phyloP scores from a whole-genome alignment of 352 stramenopile species.

The Globisporangium acanthophoron region DNA sequence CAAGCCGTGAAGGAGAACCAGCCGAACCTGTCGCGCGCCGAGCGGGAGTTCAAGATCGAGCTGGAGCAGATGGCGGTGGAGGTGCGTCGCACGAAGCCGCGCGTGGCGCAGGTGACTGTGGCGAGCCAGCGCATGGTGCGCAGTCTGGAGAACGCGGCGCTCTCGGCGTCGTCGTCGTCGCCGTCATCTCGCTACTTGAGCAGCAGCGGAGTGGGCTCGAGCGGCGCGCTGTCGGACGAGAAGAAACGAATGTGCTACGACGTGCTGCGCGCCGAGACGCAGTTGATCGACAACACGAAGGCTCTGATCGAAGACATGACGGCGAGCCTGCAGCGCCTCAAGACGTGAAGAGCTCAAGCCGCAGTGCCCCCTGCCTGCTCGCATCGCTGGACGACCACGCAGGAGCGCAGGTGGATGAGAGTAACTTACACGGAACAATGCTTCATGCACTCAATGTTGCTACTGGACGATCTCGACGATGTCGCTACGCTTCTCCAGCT shows the following conservation, averaged over 20 bases:
- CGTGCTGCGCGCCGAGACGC: constrained; percentile 70
- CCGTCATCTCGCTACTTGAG: constrained; percentile 14
- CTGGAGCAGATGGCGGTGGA: constrained; percentile 58
- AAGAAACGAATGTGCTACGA: constrained; percentile 84
- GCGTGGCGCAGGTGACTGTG: constrained; percentile 65
- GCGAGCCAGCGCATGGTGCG: constrained; percentile 54
- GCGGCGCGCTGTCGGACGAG: constrained; percentile 40
- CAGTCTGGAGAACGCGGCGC: constrained; percentile 32
- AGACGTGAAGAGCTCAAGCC: constrained; percentile 11
- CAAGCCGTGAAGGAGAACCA: constrained; percentile 85
- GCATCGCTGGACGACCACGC: too few relatives aligned
- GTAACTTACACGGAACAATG: too few relatives aligned
- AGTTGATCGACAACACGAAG: constrained; percentile 79
- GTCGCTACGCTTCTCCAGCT: constrained; percentile 43
- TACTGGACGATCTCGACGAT: constrained; percentile 39
- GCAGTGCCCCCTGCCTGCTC: background rate
- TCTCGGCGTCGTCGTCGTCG: constrained; percentile 20
- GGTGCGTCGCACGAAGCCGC: constrained; percentile 64
- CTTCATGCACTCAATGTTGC: too few relatives aligned
- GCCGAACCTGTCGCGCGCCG: constrained; percentile 60
- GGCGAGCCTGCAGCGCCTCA: constrained; percentile 39
- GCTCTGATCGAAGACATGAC: constrained; percentile 60
- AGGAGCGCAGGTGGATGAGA: too few relatives aligned
- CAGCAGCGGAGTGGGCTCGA: constrained; percentile 1
- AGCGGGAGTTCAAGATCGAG: constrained; percentile 67